Evolutionary conservation across 495 filamentous ascomycete genomes (phyloP), one percentile per base, ranked within the genome.

Genomic region (Talaromyces nanjingensis): DNA sequence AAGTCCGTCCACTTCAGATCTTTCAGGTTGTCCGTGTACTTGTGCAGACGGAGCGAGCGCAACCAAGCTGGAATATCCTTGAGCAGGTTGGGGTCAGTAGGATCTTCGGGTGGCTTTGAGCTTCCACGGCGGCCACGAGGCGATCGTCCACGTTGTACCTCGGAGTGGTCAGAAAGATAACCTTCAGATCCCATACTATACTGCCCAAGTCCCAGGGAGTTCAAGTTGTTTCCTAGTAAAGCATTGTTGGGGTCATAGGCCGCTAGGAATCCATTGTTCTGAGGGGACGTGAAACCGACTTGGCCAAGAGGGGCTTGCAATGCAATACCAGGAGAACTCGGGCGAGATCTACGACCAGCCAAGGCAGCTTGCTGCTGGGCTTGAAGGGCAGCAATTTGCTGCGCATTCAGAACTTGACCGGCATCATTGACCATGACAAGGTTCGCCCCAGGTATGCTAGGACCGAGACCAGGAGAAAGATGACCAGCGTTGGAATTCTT

Each of bases 1-100:
- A 98, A 71, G 16, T 98, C 93, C n/a, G 85, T 89, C 94, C 94
- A 98, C 67, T 93, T 91, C 74, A 98, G 83, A 72, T 97, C 92
- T 77, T 98, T 98, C 69, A 98, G 77, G 71, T 98, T 93, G 66
- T 98, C 94, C 39, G 94, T 98, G 76, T 98, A 98, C 79, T 98
- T 98, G 79, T 98, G 94, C 68, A 98, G 80, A 64, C 94, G 87
- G 70, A 98, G 81, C 73, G 91, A 97, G 77, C 94, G 87, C 72
- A 98, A 81, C 94, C 94, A 98, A 73, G 85, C 87, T 66, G 96
- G 93, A 68, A 98, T 96, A 72, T 98, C 94, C 79, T 96, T 91
- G 73, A 98, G 81, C 66, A 98, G 85, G 53, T 80, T 85, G 9
- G 90, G 89, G 73, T 98, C 96, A 12, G 93, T 97, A 9, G 94